phyloP scores from a whole-genome alignment of 164 flowering plant species.

The Cinnamomum micranthum region DNA sequence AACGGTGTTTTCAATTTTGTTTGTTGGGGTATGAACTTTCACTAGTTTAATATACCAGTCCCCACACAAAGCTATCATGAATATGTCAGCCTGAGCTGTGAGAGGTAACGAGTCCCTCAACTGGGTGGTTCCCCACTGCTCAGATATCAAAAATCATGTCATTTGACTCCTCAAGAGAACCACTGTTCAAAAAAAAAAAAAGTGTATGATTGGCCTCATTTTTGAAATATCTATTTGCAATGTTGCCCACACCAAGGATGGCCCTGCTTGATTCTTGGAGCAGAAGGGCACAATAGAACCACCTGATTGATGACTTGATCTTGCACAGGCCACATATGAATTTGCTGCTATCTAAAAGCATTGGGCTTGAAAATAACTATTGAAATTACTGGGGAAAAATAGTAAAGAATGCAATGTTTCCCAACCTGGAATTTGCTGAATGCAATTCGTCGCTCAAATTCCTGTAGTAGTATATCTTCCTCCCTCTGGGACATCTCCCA shows the following conservation, averaged over 20 bases:
- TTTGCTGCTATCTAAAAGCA: neutral
- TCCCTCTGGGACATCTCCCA: slow-evolving; percentile 98
- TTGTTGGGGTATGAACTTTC: neutral
- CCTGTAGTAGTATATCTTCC: slow-evolving; percentile 94
- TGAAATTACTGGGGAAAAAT: neutral
- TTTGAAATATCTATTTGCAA: neutral
- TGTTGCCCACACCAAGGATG: neutral
- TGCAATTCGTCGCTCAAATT: slow-evolving; percentile 91
- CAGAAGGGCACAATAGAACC: too few species aligned
- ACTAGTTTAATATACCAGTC: neutral
- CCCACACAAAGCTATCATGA: neutral
- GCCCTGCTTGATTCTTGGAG: too few species aligned
- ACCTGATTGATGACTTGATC: neutral
- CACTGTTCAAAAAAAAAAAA: neutral
- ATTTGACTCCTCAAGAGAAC: neutral
- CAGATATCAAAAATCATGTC: neutral
- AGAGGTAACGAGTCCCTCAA: neutral
- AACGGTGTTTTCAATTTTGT: neutral
- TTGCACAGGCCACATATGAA: neutral
- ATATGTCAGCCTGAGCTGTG: neutral
- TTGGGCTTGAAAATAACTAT: neutral
- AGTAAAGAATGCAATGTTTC: neutral
- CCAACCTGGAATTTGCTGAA: slow-evolving; percentile 89
- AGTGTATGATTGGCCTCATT: neutral
- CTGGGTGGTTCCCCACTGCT: neutral